phyloP scores from a whole-genome alignment of 257 asterid species.

The Przewalskia tangutica region DNA sequence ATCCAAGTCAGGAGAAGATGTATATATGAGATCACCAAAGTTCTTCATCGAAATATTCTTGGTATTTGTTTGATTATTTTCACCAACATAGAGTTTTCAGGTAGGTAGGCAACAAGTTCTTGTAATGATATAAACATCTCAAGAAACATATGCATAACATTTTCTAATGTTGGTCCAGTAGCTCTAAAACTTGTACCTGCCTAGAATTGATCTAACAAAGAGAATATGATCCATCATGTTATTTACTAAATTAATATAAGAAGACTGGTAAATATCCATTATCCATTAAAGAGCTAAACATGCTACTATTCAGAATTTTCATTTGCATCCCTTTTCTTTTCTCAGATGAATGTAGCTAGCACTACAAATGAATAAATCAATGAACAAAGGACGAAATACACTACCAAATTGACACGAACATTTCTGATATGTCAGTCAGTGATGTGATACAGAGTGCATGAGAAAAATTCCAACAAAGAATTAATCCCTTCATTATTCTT shows the following conservation, averaged over 20 bases:
- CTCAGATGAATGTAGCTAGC: not conserved
- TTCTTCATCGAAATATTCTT: not conserved
- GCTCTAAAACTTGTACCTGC: not conserved
- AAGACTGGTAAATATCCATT: not conserved
- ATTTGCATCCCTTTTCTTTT: not conserved
- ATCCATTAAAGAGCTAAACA: not conserved
- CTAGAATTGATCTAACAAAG: not conserved
- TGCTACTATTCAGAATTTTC: not conserved
- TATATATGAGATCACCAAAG: conserved; percentile 1
- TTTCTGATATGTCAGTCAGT: not conserved
- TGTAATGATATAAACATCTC: not conserved
- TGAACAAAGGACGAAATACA: not conserved
- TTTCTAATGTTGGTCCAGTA: not conserved
- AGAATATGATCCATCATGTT: not conserved
- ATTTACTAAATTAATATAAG: not conserved
- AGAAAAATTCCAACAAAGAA: not conserved
- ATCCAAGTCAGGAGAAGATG: not conserved
- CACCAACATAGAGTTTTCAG: not conserved
- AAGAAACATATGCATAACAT: not conserved
- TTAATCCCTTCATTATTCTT: no score
- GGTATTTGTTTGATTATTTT: not conserved
- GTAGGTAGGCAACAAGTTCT: not conserved
- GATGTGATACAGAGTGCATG: not conserved
- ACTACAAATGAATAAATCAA: not conserved
- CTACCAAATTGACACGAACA: not conserved